Conservation (phyloP, 495 filamentous ascomycete species). For the Staphylotrichum longicolle region DNA sequence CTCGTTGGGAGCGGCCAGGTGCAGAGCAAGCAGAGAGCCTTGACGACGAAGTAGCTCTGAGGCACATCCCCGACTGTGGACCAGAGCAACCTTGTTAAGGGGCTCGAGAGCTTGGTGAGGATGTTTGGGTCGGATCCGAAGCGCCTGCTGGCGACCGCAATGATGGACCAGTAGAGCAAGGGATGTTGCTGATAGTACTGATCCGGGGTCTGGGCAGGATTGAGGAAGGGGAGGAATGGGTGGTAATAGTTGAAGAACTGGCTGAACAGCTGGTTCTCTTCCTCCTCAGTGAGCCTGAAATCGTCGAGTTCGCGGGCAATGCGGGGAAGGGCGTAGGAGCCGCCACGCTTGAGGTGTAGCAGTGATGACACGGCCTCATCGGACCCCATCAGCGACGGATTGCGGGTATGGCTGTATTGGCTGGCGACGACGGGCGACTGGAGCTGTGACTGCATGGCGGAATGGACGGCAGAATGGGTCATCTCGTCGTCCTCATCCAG, state of each 20-base stretch:
- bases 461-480: conserved; percentile 7
- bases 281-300: conserved; percentile 70
- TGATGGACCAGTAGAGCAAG: conserved; percentile 83
- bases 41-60: conserved; percentile 85
- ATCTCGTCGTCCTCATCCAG: conserved; percentile 50
- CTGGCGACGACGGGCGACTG: conserved; percentile 57
- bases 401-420: conserved; percentile 54
- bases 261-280: conserved; percentile 70
- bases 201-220: conserved; percentile 66
- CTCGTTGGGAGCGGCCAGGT: conserved; percentile 88
- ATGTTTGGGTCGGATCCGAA: conserved; percentile 63
- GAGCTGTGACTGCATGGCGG: conserved; percentile 48
- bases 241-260: conserved; percentile 82
- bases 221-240: conserved; percentile 80
- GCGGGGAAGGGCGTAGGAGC: conserved; percentile 52
- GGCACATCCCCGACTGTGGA: conserved; percentile 76
- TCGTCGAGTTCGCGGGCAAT: conserved; percentile 63
- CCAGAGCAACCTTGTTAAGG: conserved; percentile 76
- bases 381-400: conserved; percentile 68
- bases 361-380: conserved; percentile 83
- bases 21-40: conserved; percentile 84
- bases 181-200: conserved; percentile 70
- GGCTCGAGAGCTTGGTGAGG: conserved; percentile 66
- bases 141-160: conserved; percentile 76
- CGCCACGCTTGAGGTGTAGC: conserved; percentile 65